These are phyloP conservation scores for Lycium barbarum DNA, from an alignment of 257 asterid species.

Conservation along the genomic window DNA sequence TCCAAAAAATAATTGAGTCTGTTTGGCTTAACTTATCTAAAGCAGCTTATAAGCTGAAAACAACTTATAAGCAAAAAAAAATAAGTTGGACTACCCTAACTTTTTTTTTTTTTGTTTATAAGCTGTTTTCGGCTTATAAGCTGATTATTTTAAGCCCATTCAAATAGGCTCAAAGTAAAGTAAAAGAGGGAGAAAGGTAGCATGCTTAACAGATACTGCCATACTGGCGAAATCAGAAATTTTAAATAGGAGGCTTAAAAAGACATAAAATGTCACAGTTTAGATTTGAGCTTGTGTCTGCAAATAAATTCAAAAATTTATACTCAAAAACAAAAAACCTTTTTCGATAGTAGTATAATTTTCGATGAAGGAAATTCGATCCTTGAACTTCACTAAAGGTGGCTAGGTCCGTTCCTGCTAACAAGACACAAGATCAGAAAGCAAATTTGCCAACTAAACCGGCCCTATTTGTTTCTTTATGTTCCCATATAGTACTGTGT, in stretches of 20 bases:
- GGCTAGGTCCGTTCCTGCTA: background rate
- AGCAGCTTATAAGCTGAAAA: too few species aligned
- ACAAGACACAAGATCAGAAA: slow-evolving; percentile 23
- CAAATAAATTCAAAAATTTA: background rate
- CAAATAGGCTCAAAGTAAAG: too few species aligned
- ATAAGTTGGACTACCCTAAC: too few species aligned
- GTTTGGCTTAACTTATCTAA: too few species aligned
- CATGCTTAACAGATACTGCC: too few species aligned
- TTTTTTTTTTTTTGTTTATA: too few species aligned
- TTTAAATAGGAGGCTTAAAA: background rate
- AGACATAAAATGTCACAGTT: background rate
- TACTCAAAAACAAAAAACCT: too few species aligned
- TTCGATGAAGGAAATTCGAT: background rate
- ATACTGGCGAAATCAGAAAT: background rate
- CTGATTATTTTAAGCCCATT: too few species aligned
- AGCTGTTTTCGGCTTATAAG: too few species aligned
- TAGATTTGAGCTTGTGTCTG: background rate
- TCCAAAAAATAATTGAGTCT: too few species aligned
- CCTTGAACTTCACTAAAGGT: too few species aligned
- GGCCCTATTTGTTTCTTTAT: background rate
- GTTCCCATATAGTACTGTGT: background rate
- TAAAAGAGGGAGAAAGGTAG: background rate
- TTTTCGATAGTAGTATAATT: background rate
- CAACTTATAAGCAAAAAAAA: too few species aligned
- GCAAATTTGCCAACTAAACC: slow-evolving; percentile 16